A percentile compares a stretch with the other conserved stretches of the same genome.
phyloP scores from a whole-genome alignment of 441 rosid species.

The Populus hybrid region DNA sequence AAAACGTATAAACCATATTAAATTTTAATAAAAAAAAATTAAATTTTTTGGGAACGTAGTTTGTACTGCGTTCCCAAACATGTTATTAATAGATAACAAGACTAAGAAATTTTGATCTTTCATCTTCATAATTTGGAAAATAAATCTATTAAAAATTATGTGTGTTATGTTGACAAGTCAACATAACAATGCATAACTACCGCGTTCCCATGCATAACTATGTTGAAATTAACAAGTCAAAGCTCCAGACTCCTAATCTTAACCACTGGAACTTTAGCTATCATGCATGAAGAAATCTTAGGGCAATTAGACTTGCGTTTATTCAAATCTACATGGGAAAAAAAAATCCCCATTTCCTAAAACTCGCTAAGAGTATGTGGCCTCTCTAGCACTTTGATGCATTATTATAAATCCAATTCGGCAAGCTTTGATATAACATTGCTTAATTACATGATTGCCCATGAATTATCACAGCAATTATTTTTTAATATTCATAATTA shows the following conservation, averaged over 20 bases:
- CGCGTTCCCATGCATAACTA: too few relatives aligned
- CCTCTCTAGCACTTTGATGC: conserved; percentile 60
- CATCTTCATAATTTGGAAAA: too few relatives aligned
- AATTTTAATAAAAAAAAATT: too few relatives aligned
- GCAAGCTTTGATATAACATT: conserved; percentile 88
- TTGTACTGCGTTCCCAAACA: too few relatives aligned
- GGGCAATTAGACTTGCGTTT: conserved; percentile 68
- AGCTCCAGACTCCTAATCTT: conserved; percentile 43
- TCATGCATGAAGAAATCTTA: conserved; percentile 76
- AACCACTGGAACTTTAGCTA: conserved; percentile 83
- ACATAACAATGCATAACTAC: too few relatives aligned
- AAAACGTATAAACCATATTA: too few relatives aligned
- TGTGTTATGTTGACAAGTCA: too few relatives aligned
- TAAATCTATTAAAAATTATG: too few relatives aligned
- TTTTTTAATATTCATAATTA: conserved; percentile 45
- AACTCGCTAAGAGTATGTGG: conserved; percentile 59
- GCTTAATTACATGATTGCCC: conserved; percentile 76
- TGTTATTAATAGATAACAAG: too few relatives aligned
- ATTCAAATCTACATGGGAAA: conserved; percentile 82
- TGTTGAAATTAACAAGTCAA: background rate
- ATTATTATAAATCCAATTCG: conserved; percentile 69
- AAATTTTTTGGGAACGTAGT: too few relatives aligned
- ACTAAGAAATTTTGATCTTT: too few relatives aligned
- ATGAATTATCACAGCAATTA: conserved; percentile 76
- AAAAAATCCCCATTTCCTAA: conserved; percentile 85